A percentile compares a stretch with the other conserved stretches of the same genome.
phyloP scores from a whole-genome alignment of 495 filamentous ascomycete species.

The Astrocystis sublimbata region DNA sequence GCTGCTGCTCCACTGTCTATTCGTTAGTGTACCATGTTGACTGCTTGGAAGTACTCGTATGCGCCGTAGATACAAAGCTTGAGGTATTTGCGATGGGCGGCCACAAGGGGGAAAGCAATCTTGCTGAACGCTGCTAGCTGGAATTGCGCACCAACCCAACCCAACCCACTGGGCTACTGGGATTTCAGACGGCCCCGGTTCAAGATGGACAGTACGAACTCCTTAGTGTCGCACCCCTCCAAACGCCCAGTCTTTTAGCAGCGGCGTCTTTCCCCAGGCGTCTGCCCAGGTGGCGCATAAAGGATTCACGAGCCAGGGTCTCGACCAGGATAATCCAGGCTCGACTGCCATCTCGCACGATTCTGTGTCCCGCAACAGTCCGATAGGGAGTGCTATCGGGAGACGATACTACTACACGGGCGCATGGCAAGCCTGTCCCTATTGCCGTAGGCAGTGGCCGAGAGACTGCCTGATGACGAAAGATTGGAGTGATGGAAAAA shows the following conservation, averaged over 20 bases:
- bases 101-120: background rate
- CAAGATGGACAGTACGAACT: too few species aligned
- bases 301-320: background rate
- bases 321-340: background rate
- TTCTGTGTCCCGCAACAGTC: background rate
- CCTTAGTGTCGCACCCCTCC: too few species aligned
- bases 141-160: background rate
- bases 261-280: background rate
- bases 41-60: too few species aligned
- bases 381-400: background rate
- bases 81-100: background rate
- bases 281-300: background rate
- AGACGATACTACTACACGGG: too few species aligned
- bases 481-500: background rate
- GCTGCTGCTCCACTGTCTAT: background rate
- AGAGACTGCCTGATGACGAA: background rate
- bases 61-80: background rate
- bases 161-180: too few species aligned
- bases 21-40: background rate
- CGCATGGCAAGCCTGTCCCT: background rate
- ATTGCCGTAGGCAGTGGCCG: background rate
- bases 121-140: slow-evolving; percentile 8
- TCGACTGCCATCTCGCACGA: background rate
- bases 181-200: background rate
- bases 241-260: too few species aligned